These are phyloP conservation scores for Cubamyces sp. DNA, from an alignment of 768 basidiomycete genomes.

Conservation along the genomic window DNA sequence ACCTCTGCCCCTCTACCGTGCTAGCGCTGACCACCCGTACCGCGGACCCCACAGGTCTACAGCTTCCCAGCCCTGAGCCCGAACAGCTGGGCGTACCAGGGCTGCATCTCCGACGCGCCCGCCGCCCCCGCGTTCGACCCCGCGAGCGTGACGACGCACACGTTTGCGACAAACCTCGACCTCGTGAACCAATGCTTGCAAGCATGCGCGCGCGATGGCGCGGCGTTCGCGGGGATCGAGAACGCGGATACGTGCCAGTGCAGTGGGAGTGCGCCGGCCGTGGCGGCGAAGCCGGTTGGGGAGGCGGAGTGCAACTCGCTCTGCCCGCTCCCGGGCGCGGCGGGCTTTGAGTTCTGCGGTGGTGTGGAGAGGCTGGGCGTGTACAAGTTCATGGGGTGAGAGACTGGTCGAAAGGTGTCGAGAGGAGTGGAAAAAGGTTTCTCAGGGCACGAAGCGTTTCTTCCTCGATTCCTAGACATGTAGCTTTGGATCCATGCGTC, in stretches of 20 bases:
- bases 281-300: slow-evolving; percentile 1
- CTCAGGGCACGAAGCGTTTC: too few species aligned
- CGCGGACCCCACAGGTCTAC: slow-evolving; percentile 7
- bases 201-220: slow-evolving; percentile 10
- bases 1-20: not conserved
- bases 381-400: slow-evolving; percentile 14
- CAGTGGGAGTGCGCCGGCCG: slow-evolving; percentile 9
- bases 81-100: slow-evolving; percentile 10
- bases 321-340: slow-evolving; percentile 20
- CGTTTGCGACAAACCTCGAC: slow-evolving; percentile 14
- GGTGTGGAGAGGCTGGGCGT: slow-evolving; percentile 18
- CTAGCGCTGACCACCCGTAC: not conserved
- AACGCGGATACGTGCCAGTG: slow-evolving; percentile 18
- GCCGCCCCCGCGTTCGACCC: slow-evolving; percentile 6
- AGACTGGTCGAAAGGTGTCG: too few species aligned
- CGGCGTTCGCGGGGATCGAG: slow-evolving; percentile 12
- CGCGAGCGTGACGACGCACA: not conserved
- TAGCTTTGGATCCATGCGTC: too few species aligned
- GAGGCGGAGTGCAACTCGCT: slow-evolving; percentile 21
- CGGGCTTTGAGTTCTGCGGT: slow-evolving; percentile 23
- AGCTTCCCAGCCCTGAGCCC: slow-evolving; percentile 8
- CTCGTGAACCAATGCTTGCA: slow-evolving; percentile 18
- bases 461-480: too few species aligned
- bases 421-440: too few species aligned
- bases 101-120: slow-evolving; percentile 12